Evolutionary conservation across 2,329 filamentous ascomycete species (phyloP), one percentile per base, ranked within the genome.

Genomic region (Fusarium longipes): DNA sequence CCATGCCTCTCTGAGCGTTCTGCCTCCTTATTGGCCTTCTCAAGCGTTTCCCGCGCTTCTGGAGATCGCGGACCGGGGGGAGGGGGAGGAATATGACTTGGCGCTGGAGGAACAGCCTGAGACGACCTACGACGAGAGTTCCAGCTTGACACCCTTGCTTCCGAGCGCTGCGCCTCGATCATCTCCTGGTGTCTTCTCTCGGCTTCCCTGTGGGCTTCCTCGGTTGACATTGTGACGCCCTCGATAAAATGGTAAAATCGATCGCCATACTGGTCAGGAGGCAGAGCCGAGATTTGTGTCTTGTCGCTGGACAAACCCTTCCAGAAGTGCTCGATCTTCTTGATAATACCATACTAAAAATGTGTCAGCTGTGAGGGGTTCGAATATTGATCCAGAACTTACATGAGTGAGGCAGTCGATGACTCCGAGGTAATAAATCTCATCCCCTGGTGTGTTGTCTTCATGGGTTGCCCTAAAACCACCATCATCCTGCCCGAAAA

Each of bases 401-500:
- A 97, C 93, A 78, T 97, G 93, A 73, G 96, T 99, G 73, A 99
- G 83, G 78, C 96, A 99, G 80, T 99, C 96, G 78, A 99, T 99
- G 73, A 99, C 96, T 33, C 96, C 96, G 9, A 99, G 87, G 77
- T 99, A 99, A 79, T 99, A 99, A 39, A 99, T 93, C 79, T 97
- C 93, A 54, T 97, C 93, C 3, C 91, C 94, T 2, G 92, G 88
- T 17, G 83, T 82, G 65, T 97, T 91, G 78, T 97, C 89, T 78
- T 97, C 93, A 75, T 97, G 93, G 1, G 96, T 98, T 14, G 96
- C 95, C 70, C 90, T 86, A 79, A 97, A 93, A 5, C 96, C 96
- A 47, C 96, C 96, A 75, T 98, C 95, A 70, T 98, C 95, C 59
- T 90, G 89, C 77, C 97, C 97, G 78, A 98, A 99, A 68, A 95